Conservation (phyloP, 495 filamentous ascomycete genomes). For the Aspergillus sparsus region DNA sequence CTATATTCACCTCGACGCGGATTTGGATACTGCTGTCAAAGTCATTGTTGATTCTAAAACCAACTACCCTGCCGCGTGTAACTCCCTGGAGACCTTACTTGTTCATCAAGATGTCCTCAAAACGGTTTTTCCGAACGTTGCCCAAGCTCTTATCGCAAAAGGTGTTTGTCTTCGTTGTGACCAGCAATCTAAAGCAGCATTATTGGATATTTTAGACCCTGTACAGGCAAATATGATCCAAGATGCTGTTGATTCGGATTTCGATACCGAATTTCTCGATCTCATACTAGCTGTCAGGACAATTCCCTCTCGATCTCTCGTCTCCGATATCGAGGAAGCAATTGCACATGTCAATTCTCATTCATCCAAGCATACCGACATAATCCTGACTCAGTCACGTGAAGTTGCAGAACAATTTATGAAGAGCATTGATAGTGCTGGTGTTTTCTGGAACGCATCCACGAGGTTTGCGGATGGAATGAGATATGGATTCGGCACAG, state of each 20-base stretch:
- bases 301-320: slow-evolving; percentile 48
- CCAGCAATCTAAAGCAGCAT: slow-evolving; percentile 57
- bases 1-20: slow-evolving; percentile 82
- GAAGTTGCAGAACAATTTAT: slow-evolving; percentile 76
- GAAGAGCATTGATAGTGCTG: slow-evolving; percentile 80
- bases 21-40: slow-evolving; percentile 66
- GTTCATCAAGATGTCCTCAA: slow-evolving; percentile 72
- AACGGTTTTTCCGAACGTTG: slow-evolving; percentile 70
- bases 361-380: slow-evolving; percentile 93
- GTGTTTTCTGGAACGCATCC: slow-evolving; percentile 96
- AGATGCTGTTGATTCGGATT: slow-evolving; percentile 69
- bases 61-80: slow-evolving; percentile 95
- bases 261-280: slow-evolving; percentile 84
- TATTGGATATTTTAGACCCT: slow-evolving; percentile 43
- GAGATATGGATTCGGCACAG: slow-evolving; percentile 95
- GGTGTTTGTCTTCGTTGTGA: slow-evolving; percentile 90
- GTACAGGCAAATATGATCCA: slow-evolving; percentile 53
- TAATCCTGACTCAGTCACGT: slow-evolving; percentile 71
- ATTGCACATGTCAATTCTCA: slow-evolving; percentile 88
- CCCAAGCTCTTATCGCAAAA: slow-evolving; percentile 66
- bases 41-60: slow-evolving; percentile 91
- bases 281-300: slow-evolving; percentile 83
- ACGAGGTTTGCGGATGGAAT: slow-evolving; percentile 95
- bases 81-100: slow-evolving; percentile 84
- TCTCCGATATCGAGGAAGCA: slow-evolving; percentile 60